A percentile compares a stretch with the other conserved stretches of the same genome.
Evolutionary conservation across 441 rosid genomes (phyloP).

Genomic region (Bruguiera hainesii): DNA sequence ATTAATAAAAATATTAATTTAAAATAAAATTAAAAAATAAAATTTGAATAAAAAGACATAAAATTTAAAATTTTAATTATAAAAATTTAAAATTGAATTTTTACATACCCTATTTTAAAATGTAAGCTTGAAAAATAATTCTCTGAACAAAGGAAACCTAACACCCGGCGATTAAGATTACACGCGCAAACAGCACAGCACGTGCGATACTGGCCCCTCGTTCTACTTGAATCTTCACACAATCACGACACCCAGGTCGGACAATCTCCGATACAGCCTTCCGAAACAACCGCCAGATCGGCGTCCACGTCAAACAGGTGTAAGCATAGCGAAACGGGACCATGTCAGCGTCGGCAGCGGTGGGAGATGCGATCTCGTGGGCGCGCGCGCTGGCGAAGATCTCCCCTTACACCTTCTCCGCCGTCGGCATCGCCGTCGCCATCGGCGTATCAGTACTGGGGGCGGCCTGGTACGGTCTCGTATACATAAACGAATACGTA

Average conservation of each 20-base stretch:
- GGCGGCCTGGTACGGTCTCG: conserved; percentile 74
- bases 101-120: no score
- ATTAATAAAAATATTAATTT: no score
- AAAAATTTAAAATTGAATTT: no score
- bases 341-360: conserved; percentile 37
- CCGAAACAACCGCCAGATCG: background rate
- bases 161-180: background rate
- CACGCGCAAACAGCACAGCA: conserved; percentile 8
- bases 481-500: background rate
- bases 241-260: conserved; percentile 7
- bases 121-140: no score
- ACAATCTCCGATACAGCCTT: background rate
- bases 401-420: conserved; percentile 93
- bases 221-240: background rate
- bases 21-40: no score
- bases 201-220: conserved; percentile 8
- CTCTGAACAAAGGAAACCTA: no score
- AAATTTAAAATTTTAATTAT: no score
- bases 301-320: background rate
- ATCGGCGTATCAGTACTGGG: conserved; percentile 99
- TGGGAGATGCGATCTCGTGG: conserved; percentile 71
- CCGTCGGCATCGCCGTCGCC: conserved; percentile 87
- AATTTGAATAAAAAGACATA: no score
- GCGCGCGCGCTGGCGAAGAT: conserved; percentile 62
- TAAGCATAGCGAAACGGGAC: background rate